Evolutionary conservation across 176 grass and related monocot genomes (phyloP), one percentile per base, ranked within the genome.

Genomic region (Calamus simplicifolius): DNA sequence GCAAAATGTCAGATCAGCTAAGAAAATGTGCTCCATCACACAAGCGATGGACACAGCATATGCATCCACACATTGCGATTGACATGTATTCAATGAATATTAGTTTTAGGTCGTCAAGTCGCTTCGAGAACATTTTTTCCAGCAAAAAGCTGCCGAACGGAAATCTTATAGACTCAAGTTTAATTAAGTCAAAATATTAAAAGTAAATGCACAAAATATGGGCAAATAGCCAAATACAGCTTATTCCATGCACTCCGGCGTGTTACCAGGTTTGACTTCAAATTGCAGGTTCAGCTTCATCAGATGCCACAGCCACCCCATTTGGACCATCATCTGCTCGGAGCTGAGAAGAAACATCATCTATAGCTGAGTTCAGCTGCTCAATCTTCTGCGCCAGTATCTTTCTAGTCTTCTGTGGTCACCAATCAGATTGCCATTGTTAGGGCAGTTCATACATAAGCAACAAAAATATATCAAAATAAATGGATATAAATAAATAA

Each of bases 331-430:
- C 70, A 73, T 48, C 50, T 30, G 59, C 28, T n/a, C 19, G 70
- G 17, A 73, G 58, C 50, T 73, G 70, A 62, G 70, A 62, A 54
- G 70, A 63, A 54, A 73, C 70, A 62, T 73, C 50, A 6, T 73
- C 70, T 21, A 56, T 73, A 6, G 59, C 70, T 2, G 56, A 1
- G 3, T 73, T 73, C 51, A 73, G 49, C 43, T 73, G 58, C 3
- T 49, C 70, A 48, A 73, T 73, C 59, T 73, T 73, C 12, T 63
- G 28, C 4, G 50, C 62, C 58, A 63, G 50, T 18, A 73, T 18
- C 50, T 63, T 62, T 15, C 28, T 29, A 1, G 59, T 63, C 59
- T 73, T 63, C 70, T 73, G 59, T 55, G 4, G 29, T 62, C 50
- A 54, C 49, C 27, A 56, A 27, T 54, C 17, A 4, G 50, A 52